Evolutionary conservation across 352 stramenopile species (phyloP), one percentile per base, ranked within the genome.

Genomic region (Phytophthora syringae): DNA sequence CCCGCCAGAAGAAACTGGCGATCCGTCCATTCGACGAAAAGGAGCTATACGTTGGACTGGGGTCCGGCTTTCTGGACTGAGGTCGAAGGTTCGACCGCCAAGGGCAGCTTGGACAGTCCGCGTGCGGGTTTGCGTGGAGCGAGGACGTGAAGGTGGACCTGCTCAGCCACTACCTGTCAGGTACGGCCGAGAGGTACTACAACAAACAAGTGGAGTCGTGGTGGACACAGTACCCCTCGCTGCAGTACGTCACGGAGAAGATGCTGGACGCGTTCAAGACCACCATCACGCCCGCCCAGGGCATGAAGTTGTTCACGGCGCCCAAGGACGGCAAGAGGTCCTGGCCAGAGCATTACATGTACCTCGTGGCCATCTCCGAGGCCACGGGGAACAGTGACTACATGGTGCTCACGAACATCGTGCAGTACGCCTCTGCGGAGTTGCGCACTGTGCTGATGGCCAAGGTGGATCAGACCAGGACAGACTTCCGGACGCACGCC

Each of bases 51-150:
- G 30, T 55, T n/a, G n/a, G n/a, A n/a, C 15, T 56, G 1, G 44
- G 34, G 0, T 56, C 47, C 27, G 55, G 55, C 11, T 64, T 56
- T 21, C 45, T 56, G 15, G 45, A 51, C 7, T 64, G 55, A 45
- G 45, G 44, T 9, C 24, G 44, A 34, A 12, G 32, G 22, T 64
- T 64, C 25, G 55, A 64, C 22, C 11, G 55, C 10, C 48, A 58
- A 9, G 30, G 58, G 34, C 25, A 20, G 11, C 40, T 53, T 16
- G 54, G 28, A 7, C 54, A 65, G 39, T 53, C 47, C 3, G 37
- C 57, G 2, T 65, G 57, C 27, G 47, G 28, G 2, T 65, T 50
- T 36, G 2, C 20, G n/a, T n/a, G n/a, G n/a, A n/a, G n/a, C n/a
- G n/a, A n/a, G n/a, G n/a, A n/a, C n/a, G n/a, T n/a, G n/a, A n/a